phyloP scores from a whole-genome alignment of 208 protist genomes.

The Wallacemonas collosoma region DNA sequence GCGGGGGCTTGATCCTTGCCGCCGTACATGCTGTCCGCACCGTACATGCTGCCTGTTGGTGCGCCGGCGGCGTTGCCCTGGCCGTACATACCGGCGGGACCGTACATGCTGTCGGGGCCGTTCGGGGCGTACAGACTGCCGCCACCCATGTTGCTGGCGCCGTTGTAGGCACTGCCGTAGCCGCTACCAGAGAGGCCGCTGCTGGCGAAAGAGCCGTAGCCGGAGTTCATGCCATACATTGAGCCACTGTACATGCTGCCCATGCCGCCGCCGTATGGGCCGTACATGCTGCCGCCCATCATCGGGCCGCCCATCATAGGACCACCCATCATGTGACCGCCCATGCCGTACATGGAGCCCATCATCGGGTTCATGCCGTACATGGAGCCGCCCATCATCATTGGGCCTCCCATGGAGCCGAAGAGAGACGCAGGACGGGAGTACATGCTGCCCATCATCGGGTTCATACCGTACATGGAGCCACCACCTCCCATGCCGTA shows the following conservation, averaged over 20 bases:
- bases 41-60: constrained; percentile 21
- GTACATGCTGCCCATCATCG: constrained; percentile 24
- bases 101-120: constrained; percentile 16
- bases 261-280: background rate
- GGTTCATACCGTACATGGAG: constrained; percentile 25
- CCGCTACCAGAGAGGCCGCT: constrained; percentile 24
- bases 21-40: constrained; percentile 6
- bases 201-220: constrained; percentile 19
- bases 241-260: constrained; percentile 29
- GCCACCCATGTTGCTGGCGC: constrained; percentile 14
- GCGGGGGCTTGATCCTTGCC: background rate
- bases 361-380: constrained; percentile 20
- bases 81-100: background rate
- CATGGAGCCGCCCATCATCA: constrained; percentile 28
- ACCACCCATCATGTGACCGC: constrained; percentile 22
- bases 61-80: background rate
- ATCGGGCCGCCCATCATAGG: constrained; percentile 11
- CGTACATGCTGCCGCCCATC: constrained; percentile 18
- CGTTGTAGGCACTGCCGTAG: constrained; percentile 13
- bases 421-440: constrained; percentile 22
- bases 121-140: constrained; percentile 20
- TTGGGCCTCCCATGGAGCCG: constrained; percentile 18
- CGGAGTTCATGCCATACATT: constrained; percentile 34
- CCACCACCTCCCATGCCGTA: constrained; percentile 21
- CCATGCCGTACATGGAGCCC: constrained; percentile 25